Evolutionary conservation across 2,329 filamentous ascomycete genomes (phyloP), one percentile per base, ranked within the genome.

Genomic region (Trichophyton rubrum): DNA sequence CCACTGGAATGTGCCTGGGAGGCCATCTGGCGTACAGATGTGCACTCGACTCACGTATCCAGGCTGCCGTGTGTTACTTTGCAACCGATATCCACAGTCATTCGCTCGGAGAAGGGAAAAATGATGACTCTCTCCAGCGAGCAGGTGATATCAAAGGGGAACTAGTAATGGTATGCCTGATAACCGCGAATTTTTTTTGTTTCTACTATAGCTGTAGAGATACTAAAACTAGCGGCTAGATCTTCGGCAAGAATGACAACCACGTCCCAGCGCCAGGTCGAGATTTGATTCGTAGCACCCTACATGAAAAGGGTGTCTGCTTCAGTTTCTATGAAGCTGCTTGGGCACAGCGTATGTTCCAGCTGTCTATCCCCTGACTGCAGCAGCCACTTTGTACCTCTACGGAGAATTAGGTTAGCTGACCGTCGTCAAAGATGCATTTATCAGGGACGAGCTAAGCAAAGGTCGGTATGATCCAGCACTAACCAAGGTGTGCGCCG

Each of bases 381-480:
- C 6, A 30, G 27, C 27, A 30, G 6, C 27, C 6, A 30, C 7
- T 30, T 7, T 30, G 27, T 30, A 30, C 5, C 27, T 7, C 27
- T 30, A 30, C 27, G 5, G 27, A 7, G 27, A 7, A 30, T 30
- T 7, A 30, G 5, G 27, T 7, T 30, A 6, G 6, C 47, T 41
- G 13, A 38, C 58, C 60, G 22, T 41, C 24, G 4, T 22, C 1
- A 59, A 63, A 82, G 81, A 95, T 77, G 91, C 91, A 3, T 96
- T 96, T 71, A 95, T 96, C 71, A 82, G 91, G 17, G 91, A 96
- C 69, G 91, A 96, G 77, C 78, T 93, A 62, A 90, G 87, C 73
- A 96, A 96, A 76, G 91, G 90, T n/a, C 81, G 91, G 27, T 96
- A 96, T 69, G 91, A 96, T 71, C 89, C 91, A 0, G 89, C 88